Evolutionary conservation across 129 eudicot genomes (phyloP), one percentile per base, ranked within the genome.

Genomic region (Ambrosia artemisiifolia): DNA sequence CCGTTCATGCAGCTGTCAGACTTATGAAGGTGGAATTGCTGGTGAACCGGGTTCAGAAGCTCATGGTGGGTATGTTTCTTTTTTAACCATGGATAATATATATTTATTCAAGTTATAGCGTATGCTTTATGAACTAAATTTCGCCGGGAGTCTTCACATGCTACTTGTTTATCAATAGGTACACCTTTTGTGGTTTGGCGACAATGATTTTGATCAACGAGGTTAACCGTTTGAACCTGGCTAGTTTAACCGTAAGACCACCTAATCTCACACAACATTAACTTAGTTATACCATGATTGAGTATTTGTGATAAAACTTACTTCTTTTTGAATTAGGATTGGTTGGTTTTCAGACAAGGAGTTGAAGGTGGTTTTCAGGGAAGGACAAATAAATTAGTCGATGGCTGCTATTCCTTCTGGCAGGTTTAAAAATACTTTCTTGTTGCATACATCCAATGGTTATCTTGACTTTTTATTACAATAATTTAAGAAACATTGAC

Each of bases 31-130:
- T 79, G 99, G 99, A 64, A 88, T 95, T 65, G 87, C 85, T 80
- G 97, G 99, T 67, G 99, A 95, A 76, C 99, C 99, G 9, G 93
- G 97, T 65, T 88, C 97, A 61, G 99, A 95, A 86, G 99, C 99
- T 81, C 99, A 95, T 79, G 99, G 99, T 73, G 99, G 99, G 99
- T 95, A 86, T 79, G 97, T 88, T 67, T 63, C 24, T 9, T 28
- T 71, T 46, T 50, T 13, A 11, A 63, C 56, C 77, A 62, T 6
- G 7, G 11, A 61, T 13, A 42, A 32, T 0, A 54, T 59, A 18
- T 50, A 36, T 54, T 17, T 32, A 32, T 63, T n/a, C 12, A 12
- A 49, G 6, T 49, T 28, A 17, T 5, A 61, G 19, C 36, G 17
- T 36, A 14, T 14, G 43, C 28, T 32, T 55, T 73, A 36, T 33